phyloP scores from a whole-genome alignment of 2,329 filamentous ascomycete genomes.

The Fusarium phyllophilum region DNA sequence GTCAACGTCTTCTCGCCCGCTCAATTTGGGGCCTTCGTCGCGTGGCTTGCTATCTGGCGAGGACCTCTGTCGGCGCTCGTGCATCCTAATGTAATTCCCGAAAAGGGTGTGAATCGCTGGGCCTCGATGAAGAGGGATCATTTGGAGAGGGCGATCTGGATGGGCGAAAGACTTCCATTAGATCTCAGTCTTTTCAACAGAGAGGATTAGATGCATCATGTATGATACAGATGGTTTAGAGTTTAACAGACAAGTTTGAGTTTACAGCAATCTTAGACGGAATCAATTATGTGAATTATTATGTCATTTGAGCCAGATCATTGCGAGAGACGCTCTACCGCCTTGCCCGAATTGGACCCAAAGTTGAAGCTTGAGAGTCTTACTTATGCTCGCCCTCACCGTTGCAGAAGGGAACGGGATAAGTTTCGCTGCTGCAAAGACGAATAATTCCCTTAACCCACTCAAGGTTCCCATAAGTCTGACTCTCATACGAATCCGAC shows the following conservation, averaged over 20 bases:
- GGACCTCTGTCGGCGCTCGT: slow-evolving; percentile 82
- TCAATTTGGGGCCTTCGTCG: slow-evolving; percentile 89
- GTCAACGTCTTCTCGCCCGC: slow-evolving; percentile 87
- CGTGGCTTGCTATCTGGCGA: slow-evolving; percentile 85
- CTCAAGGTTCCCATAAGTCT: slow-evolving; percentile 29
- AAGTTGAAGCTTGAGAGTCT: neutral
- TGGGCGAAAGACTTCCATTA: slow-evolving; percentile 73
- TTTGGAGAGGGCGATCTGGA: slow-evolving; percentile 76
- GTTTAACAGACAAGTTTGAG: rapidly evolving
- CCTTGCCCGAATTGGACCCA: rapidly evolving
- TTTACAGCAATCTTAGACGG: rapidly evolving
- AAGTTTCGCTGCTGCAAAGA: slow-evolving; percentile 35
- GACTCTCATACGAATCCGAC: slow-evolving; percentile 30
- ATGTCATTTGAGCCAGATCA: rapidly evolving
- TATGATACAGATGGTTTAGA: too few species aligned
- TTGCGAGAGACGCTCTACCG: too few species aligned
- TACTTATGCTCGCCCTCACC: slow-evolving; percentile 33
- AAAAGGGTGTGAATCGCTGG: slow-evolving; percentile 45
- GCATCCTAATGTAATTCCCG: slow-evolving; percentile 80
- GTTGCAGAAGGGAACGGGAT: slow-evolving; percentile 37
- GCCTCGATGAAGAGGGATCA: slow-evolving; percentile 65
- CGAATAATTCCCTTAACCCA: slow-evolving; percentile 41
- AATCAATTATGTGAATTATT: neutral
- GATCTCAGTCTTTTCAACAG: slow-evolving; percentile 50
- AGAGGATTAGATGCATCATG: neutral